Percentiles rank a stretch among this genome's conserved stretches.
These are phyloP conservation scores for Teratosphaeria epicoccoides DNA, from an alignment of 2,329 filamentous ascomycete genomes.

Conservation along the genomic window DNA sequence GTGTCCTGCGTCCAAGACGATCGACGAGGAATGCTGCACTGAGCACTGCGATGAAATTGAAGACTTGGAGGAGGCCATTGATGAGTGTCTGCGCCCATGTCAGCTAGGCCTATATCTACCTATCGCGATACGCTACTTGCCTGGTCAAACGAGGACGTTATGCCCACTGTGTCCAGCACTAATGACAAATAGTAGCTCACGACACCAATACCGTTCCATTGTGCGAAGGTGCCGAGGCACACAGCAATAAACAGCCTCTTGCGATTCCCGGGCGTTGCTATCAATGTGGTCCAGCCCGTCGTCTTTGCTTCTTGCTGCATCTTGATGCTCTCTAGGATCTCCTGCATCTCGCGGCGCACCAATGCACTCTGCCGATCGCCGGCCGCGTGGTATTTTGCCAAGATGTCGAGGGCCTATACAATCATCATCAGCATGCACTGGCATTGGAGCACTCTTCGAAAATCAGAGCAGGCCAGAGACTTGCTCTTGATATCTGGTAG, in stretches of 20 bases:
- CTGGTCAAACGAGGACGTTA: constrained; percentile 17
- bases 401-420: constrained; percentile 33
- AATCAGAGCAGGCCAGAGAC: neutral
- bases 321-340: constrained; percentile 36
- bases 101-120: constrained; percentile 48
- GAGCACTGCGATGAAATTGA: constrained; percentile 43
- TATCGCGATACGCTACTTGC: constrained; percentile 24
- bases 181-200: constrained; percentile 30
- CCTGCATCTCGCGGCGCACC: constrained; percentile 55
- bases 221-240: constrained; percentile 5
- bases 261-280: constrained; percentile 5
- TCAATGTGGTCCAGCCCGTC: constrained; percentile 4
- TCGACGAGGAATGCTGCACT: constrained; percentile 32
- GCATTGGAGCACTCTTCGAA: neutral
- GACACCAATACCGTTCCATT: constrained; percentile 22
- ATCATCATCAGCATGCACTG: neutral
- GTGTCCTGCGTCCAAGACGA: constrained; percentile 19
- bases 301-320: constrained; percentile 6
- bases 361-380: constrained; percentile 48
- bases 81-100: neutral
- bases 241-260: constrained; percentile 9
- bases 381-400: constrained; percentile 53
- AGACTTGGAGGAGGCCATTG: constrained; percentile 3
- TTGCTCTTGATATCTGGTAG: neutral
- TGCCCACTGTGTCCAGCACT: constrained; percentile 14